Base-by-base conservation (phyloP, 176 grass and related monocot genomes). In the Cenchrus purpureus region DNA sequence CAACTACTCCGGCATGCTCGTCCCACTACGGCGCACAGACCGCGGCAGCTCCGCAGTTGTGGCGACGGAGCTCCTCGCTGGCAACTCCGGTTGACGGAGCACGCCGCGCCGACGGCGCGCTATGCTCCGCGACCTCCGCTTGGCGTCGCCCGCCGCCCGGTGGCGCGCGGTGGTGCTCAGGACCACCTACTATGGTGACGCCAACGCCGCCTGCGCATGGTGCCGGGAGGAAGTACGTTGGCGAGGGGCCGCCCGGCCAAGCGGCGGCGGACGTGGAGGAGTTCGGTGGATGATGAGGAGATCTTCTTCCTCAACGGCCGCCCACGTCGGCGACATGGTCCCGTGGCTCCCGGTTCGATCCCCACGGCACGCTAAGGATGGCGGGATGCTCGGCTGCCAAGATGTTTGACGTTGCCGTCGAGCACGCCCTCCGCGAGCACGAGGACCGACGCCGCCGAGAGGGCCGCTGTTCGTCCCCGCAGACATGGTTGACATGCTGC, bases 211-310 rank as follows among this genome's bases (percentile, higher is more conserved):
- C 7, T 74, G 71, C 71, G 71, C 50, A 53, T 54, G 71, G 71
- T 74, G 49, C 50, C 54, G 71, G 71, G 25, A 74, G 29, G 71
- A 74, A 74, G 50, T 74, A 74, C 48, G 49, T 74, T 13, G 49
- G 6, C 6, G 46, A 73, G 22, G 48, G 25, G n/a, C n/a, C n/a
- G 12, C 10, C 29, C 3, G 46, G 0, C n/a, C 12, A 0, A 2
- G 11, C 10, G 7, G 45, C 19, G 3, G 44, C 70, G 1, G 12
- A 74, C 50, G 49, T 50, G 10, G 25, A 34, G 49, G 71, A 74
- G 71, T 74, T 74, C 71, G 6, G 13, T 74, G 71, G 71, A 74
- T 74, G 71, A 10, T 74, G 50, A 74, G 49, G 71, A 74, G 71
- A 52, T 74, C 49, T 14, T 74, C 51, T 54, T 53, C 71, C 49